Percentiles rank a stretch among this genome's conserved stretches.
Evolutionary conservation across 352 stramenopile species (phyloP).

Genomic region (Phytopythium cucurbitacearum): DNA sequence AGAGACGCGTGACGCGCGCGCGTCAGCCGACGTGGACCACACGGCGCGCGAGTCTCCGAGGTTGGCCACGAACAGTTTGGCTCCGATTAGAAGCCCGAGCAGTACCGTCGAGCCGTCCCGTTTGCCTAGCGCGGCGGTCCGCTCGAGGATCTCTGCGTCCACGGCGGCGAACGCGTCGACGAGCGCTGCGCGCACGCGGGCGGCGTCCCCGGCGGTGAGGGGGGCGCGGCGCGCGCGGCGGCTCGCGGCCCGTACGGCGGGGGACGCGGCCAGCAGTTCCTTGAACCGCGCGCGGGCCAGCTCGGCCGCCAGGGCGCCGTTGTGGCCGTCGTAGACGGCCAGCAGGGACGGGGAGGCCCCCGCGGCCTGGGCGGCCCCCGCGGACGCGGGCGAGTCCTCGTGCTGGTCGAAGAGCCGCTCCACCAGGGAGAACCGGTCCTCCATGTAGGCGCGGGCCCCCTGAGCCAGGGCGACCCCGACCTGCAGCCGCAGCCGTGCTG

Average conservation of each 20-base stretch:
- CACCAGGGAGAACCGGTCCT: constrained; percentile 67
- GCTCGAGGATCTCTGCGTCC: constrained; percentile 68
- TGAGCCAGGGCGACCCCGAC: constrained; percentile 51
- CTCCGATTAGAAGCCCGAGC: constrained; percentile 57
- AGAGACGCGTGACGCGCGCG: constrained; percentile 48
- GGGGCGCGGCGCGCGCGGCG: constrained; percentile 21
- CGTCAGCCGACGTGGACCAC: constrained; percentile 19
- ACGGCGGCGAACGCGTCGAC: constrained; percentile 52
- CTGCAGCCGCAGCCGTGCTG: constrained; percentile 30
- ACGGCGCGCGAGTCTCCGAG: constrained; percentile 73
- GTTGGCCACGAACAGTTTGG: constrained; percentile 79
- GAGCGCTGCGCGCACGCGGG: constrained; percentile 42
- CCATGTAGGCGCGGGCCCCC: constrained; percentile 73
- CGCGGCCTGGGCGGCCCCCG: background rate
- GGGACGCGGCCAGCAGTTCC: constrained; percentile 45
- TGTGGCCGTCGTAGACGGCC: constrained; percentile 75
- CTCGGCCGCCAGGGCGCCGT: constrained; percentile 64
- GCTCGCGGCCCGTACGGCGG: constrained; percentile 44
- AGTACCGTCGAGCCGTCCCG: constrained; percentile 73
- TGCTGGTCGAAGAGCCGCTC: constrained; percentile 53
- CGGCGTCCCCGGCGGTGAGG: constrained; percentile 42
- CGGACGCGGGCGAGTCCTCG: constrained; percentile 11
- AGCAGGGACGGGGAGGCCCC: constrained; percentile 30
- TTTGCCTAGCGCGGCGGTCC: constrained; percentile 64
- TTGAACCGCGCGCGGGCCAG: constrained; percentile 53